Evolutionary conservation across 2,329 filamentous ascomycete species (phyloP), one percentile per base, ranked within the genome.

Genomic region (Paramyrothecium sp.): DNA sequence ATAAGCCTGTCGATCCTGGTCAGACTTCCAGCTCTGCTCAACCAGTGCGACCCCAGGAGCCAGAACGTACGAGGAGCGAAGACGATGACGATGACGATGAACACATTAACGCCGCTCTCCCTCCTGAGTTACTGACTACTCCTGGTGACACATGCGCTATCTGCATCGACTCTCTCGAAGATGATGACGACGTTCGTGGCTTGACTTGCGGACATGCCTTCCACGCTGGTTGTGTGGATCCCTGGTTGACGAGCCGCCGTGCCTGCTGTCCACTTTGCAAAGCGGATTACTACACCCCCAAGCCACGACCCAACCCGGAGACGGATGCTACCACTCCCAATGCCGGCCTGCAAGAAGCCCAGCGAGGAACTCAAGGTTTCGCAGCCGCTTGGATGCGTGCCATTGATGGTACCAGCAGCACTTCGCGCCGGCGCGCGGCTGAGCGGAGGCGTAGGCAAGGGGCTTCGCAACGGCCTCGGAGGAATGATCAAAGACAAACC

Each of bases 211-310:
- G 95, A n/a, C 95, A 99, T 73, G 93, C 94, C 55, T 99, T 98
- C 84, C 95, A 99, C 72, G 93, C 92, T 53, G 91, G 89, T 44
- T 99, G 95, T 70, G 86, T 99, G 52, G 95, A 99, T 66, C 95
- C 95, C 12, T 99, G 95, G 95, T 78, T 99, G 61, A 99, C 95
- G 11, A 93, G 90, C 69, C 87, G 95, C 61, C 89, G 94, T 63
- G 95, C 95, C 23, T 98, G 94, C 78, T 99, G 95, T 72, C 95
- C 95, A 7, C 87, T 99, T 7, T 99, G 95, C 81, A 99, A 99
- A 77, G 91, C 94, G 46, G 95, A 99, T 70, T 99, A 98, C 73
- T 98, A 96, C 73, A 89, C 92, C 3, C 94, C 95, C 0, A 98
- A 98, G 75, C 91, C 92, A 53, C 89, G 92, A 17, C 81, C 90